phyloP scores from a whole-genome alignment of 345 rosid genomes.

The Populus ilicifolia region DNA sequence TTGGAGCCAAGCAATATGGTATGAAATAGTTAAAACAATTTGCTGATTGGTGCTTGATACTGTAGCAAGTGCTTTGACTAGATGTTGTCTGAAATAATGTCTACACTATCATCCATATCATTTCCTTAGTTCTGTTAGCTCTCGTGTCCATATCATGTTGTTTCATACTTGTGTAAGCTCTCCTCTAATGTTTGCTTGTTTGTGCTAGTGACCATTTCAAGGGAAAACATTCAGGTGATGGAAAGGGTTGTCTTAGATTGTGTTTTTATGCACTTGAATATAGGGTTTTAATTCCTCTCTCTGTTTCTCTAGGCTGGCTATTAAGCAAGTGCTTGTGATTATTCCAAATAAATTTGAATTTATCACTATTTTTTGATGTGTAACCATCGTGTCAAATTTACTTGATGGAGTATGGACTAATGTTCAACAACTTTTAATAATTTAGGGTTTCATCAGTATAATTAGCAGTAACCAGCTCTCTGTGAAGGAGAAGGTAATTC shows the following conservation, averaged over 20 bases:
- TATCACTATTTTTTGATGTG: no score
- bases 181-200: background rate
- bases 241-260: background rate
- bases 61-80: background rate
- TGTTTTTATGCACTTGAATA: background rate
- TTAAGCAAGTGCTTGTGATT: background rate
- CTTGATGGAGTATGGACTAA: no score
- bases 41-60: background rate
- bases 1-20: constrained; percentile 62
- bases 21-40: constrained; percentile 17
- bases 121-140: no score
- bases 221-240: background rate
- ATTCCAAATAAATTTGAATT: no score
- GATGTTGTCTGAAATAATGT: background rate
- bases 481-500: no score
- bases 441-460: no score
- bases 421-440: no score
- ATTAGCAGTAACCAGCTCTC: no score
- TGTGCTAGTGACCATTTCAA: background rate
- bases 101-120: background rate
- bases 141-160: background rate
- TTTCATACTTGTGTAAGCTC: background rate
- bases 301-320: no score
- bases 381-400: no score
- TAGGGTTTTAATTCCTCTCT: background rate